Percentiles rank a stretch among this genome's conserved stretches.
Evolutionary conservation across 495 filamentous ascomycete genomes (phyloP).

Genomic region (Penicillium ochrochloron): DNA sequence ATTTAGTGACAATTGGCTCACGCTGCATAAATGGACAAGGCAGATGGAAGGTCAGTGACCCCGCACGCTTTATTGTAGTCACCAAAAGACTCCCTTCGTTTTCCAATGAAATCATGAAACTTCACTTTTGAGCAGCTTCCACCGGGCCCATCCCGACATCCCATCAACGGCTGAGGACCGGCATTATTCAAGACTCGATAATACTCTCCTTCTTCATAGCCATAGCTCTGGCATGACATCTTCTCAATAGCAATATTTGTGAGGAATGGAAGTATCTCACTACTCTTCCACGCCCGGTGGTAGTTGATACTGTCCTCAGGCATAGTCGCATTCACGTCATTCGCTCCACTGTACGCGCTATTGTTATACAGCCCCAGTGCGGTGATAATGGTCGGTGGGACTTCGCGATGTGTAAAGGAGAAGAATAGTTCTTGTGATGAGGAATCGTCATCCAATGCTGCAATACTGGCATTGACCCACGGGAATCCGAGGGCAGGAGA

Average conservation of each 20-base stretch:
- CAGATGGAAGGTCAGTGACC: neutral
- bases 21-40: neutral
- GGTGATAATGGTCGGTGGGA: neutral
- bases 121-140: constrained; percentile 23
- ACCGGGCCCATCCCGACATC: constrained; percentile 30
- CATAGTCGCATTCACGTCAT: neutral
- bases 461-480: neutral
- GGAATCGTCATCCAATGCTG: neutral
- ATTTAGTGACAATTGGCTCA: neutral
- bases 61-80: neutral
- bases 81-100: neutral
- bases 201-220: constrained; percentile 20
- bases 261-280: neutral
- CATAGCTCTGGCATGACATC: neutral
- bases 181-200: constrained; percentile 30
- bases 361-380: neutral
- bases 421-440: neutral
- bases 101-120: neutral
- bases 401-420: neutral
- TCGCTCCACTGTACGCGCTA: neutral
- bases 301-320: neutral
- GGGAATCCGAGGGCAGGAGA: constrained; percentile 20
- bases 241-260: constrained; percentile 1
- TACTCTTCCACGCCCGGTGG: neutral
- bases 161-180: constrained; percentile 27